These are phyloP conservation scores for Colletotrichum karsti DNA, from an alignment of 2,329 filamentous ascomycete genomes.

Conservation along the genomic window DNA sequence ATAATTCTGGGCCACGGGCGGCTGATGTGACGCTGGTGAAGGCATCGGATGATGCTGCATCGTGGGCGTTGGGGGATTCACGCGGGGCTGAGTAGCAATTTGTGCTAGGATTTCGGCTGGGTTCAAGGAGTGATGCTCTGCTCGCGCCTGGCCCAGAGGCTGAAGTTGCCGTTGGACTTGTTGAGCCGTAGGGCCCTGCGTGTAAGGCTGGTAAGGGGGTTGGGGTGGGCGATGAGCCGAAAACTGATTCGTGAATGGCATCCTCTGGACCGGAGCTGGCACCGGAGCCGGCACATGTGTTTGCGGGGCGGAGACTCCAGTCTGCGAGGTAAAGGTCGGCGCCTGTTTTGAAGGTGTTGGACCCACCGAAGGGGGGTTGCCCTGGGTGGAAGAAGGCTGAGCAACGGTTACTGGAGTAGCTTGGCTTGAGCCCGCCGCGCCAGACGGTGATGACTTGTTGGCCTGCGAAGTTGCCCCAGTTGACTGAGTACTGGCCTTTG, in stretches of 20 bases:
- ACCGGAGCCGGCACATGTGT: neutral
- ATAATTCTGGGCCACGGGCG: neutral
- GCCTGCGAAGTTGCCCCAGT: neutral
- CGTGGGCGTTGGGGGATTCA: conserved; percentile 24
- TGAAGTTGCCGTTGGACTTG: neutral
- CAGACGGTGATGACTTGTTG: neutral
- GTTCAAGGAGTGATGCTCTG: conserved; percentile 24
- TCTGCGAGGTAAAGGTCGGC: neutral
- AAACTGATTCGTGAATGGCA: conserved; percentile 22
- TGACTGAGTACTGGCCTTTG: neutral
- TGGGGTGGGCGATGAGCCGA: neutral
- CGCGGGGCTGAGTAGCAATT: conserved; percentile 23
- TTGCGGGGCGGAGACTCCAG: conserved; percentile 1
- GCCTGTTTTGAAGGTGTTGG: neutral
- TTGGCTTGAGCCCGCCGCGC: neutral
- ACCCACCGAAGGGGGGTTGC: neutral
- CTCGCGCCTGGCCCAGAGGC: neutral
- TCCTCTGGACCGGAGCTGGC: conserved; percentile 3
- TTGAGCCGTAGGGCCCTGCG: neutral
- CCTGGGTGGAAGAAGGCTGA: neutral
- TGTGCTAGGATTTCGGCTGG: conserved; percentile 23
- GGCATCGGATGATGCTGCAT: conserved; percentile 11
- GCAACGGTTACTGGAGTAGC: neutral
- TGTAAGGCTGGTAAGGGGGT: neutral
- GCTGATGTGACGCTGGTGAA: neutral